These are phyloP conservation scores for Colletotrichum salicis DNA, from an alignment of 2,329 filamentous ascomycete species.

Conservation along the genomic window DNA sequence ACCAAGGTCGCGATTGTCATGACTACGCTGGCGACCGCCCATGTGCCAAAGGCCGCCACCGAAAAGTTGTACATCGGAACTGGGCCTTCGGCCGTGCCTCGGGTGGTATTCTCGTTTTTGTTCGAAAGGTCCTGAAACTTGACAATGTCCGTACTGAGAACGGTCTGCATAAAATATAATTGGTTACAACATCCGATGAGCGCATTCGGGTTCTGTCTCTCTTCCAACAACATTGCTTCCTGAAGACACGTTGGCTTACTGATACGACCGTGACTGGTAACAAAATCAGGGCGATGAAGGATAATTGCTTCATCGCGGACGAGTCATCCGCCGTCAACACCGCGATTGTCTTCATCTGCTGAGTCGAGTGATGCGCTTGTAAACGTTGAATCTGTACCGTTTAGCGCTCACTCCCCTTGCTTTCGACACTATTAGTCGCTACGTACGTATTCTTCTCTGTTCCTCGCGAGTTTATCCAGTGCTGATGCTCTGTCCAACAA, in stretches of 20 bases:
- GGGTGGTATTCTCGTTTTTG: conserved; percentile 19
- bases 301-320: conserved; percentile 28
- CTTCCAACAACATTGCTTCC: neutral
- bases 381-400: conserved; percentile 25
- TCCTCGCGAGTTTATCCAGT: conserved; percentile 21
- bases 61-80: conserved; percentile 24
- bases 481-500: conserved; percentile 17
- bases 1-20: conserved; percentile 21
- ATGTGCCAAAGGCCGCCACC: conserved; percentile 28
- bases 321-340: conserved; percentile 27
- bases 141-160: conserved; percentile 32
- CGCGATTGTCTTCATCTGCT: conserved; percentile 23
- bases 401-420: neutral
- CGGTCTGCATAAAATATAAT: conserved; percentile 12
- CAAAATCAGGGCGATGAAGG: conserved; percentile 24
- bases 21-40: conserved; percentile 27
- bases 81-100: neutral
- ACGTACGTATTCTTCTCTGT: conserved; percentile 30
- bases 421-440: neutral
- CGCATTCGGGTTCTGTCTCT: conserved; percentile 3
- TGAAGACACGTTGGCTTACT: conserved; percentile 6
- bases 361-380: conserved; percentile 27
- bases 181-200: conserved; percentile 13
- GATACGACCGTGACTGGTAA: conserved; percentile 30
- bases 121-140: conserved; percentile 30